Conservation (phyloP, 208 protist species). For the Trypanosomatidae sp. region DNA sequence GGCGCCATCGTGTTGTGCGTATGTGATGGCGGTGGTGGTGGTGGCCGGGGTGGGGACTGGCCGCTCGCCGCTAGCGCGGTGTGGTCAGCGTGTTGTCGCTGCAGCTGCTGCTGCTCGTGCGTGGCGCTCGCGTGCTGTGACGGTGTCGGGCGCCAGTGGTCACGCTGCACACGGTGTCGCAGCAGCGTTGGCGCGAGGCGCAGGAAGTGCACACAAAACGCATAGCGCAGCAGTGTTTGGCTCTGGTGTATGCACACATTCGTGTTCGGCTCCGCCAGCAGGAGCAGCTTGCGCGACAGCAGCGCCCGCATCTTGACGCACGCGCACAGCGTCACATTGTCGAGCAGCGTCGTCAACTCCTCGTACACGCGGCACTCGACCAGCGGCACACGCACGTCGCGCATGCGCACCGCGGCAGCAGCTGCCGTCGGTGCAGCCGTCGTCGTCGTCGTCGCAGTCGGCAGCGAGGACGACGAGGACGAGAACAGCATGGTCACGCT, state of each 20-base stretch:
- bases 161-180: conserved; percentile 22
- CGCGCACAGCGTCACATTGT: conserved; percentile 55
- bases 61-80: no score
- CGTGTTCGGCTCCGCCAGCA: conserved; percentile 52
- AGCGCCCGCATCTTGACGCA: conserved; percentile 66
- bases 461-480: no score
- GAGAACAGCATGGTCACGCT: no score
- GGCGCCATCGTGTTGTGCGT: no score
- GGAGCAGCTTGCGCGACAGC: conserved; percentile 44
- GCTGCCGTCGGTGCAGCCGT: no score
- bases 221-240: conserved; percentile 39
- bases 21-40: no score
- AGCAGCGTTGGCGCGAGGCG: conserved; percentile 29
- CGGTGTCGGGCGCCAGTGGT: no score
- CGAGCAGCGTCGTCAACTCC: conserved; percentile 39
- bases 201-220: conserved; percentile 70
- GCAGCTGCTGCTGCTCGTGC: no score
- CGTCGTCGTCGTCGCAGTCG: no score
- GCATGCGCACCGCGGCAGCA: neutral
- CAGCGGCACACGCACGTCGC: conserved; percentile 15
- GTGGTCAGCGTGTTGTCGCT: no score
- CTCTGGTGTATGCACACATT: conserved; percentile 81
- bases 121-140: no score
- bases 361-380: conserved; percentile 32
- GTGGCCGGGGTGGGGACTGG: no score